Evolutionary conservation across 441 rosid genomes (phyloP).

Genomic region (Populus tomentosa): DNA sequence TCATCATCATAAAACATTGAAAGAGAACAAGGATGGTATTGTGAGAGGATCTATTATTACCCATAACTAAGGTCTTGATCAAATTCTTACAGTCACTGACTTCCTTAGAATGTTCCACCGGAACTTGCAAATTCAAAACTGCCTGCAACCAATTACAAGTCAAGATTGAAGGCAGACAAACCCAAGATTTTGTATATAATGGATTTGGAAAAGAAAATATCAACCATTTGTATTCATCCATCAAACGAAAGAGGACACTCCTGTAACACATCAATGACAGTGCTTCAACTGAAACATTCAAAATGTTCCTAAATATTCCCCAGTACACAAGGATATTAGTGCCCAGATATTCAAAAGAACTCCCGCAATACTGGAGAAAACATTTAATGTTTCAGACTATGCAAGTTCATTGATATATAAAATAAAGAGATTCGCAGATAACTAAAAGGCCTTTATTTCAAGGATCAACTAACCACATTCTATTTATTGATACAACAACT

Average conservation of each 20-base stretch:
- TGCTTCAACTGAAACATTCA: background rate
- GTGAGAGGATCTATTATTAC: constrained; percentile 51
- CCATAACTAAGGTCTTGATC: constrained; percentile 98
- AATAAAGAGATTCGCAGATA: background rate
- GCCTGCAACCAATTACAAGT: constrained; percentile 61
- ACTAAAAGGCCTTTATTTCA: background rate
- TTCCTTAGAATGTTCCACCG: constrained; percentile 96
- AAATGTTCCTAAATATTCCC: background rate
- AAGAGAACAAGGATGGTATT: constrained; percentile 4
- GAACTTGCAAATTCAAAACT: constrained; percentile 92
- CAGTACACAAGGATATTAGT: background rate
- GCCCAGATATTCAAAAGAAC: background rate
- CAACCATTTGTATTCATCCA: background rate
- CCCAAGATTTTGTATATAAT: background rate
- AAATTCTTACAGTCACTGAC: constrained; percentile 92
- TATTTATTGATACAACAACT: background rate
- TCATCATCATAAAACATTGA: constrained; percentile 18
- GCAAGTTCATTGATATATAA: background rate
- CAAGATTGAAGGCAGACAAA: background rate
- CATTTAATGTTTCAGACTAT: background rate
- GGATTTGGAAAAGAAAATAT: background rate
- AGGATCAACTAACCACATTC: background rate
- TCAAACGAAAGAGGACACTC: background rate
- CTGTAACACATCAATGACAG: background rate
- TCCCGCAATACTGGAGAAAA: background rate